These are phyloP conservation scores for Chaetomium sp. DNA, from an alignment of 2,329 filamentous ascomycete genomes.

Conservation along the genomic window DNA sequence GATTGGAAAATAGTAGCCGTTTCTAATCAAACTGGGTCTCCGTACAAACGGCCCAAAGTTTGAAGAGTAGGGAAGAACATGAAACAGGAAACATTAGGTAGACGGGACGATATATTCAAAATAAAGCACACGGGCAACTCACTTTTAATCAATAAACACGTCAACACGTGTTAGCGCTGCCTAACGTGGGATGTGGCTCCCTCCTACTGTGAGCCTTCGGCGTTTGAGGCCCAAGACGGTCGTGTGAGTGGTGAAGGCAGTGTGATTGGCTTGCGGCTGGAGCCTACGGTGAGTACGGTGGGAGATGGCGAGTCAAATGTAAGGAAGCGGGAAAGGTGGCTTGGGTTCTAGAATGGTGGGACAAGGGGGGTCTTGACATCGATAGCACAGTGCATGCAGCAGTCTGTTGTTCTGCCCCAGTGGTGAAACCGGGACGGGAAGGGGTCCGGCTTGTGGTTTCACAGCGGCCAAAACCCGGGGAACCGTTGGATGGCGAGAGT, in stretches of 20 bases:
- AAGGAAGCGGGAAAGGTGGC: neutral
- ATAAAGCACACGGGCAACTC: neutral
- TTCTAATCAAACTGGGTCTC: neutral
- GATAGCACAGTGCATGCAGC: neutral
- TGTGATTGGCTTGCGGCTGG: neutral
- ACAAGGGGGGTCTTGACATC: neutral
- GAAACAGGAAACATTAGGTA: neutral
- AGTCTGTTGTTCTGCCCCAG: neutral
- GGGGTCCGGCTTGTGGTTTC: slow-evolving; percentile 16
- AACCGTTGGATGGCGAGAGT: slow-evolving; percentile 3
- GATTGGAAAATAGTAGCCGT: neutral
- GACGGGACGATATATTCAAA: neutral
- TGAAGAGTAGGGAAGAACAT: neutral
- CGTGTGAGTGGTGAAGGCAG: neutral
- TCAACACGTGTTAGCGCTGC: neutral
- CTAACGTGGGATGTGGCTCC: slow-evolving; percentile 12
- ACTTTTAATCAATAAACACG: neutral
- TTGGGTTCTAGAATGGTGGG: neutral
- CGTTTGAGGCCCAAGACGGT: slow-evolving; percentile 1
- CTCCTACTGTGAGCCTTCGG: slow-evolving; percentile 1
- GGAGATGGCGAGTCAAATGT: neutral
- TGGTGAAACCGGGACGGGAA: slow-evolving; percentile 2
- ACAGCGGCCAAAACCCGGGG: neutral
- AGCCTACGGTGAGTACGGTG: neutral
- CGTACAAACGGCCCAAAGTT: neutral